Evolutionary conservation across 129 eudicot genomes (phyloP), one percentile per base, ranked within the genome.

Genomic region (Logfia minima): DNA sequence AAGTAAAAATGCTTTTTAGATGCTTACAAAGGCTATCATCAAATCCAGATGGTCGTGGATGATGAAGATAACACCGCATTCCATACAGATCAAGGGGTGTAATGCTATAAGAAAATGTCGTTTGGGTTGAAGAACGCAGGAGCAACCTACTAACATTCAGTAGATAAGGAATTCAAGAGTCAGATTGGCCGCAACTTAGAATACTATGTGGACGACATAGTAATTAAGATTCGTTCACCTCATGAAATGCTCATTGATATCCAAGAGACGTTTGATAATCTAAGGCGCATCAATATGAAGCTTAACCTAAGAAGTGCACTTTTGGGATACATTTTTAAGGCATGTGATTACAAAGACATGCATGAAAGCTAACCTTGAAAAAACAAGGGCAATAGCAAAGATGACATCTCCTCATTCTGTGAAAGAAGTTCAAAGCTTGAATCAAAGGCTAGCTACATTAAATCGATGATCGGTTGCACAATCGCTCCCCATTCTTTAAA

Each of bases 11-110:
- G 56, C 56, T 51, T 51, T 51, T 16, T 51, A 51, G 56, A 51
- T 13, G 56, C n/a, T 0, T 51, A 51, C 5, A 51, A 13, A 1
- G 56, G 56, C 18, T 51, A 51, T n/a, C 37, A n/a, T 18, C 53
- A 32, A 70, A 79, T 41, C 26, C 66, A 84, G 17, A 62, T 64
- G 75, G n/a, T n/a, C 4, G 13, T 2, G 5, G 56, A 16, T 3
- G 56, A 51, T 0, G 56, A 51, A 13, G 56, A 51, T 11, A 51
- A 51, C 5, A 16, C 4, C 4, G 4, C 56, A 10, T 51, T 13
- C 5, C 18, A 51, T 51, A 51, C n/a, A 0, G 18, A 16, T 16
- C 4, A 51, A n/a, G 56, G 56, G 3, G 18, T 16, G 5, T 51
- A 51, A 0, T 13, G 4, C 4, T 51, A 51, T 2, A 11, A 51